These are phyloP conservation scores for Phytophthora megakarya DNA, from an alignment of 352 stramenopile species.

Conservation along the genomic window DNA sequence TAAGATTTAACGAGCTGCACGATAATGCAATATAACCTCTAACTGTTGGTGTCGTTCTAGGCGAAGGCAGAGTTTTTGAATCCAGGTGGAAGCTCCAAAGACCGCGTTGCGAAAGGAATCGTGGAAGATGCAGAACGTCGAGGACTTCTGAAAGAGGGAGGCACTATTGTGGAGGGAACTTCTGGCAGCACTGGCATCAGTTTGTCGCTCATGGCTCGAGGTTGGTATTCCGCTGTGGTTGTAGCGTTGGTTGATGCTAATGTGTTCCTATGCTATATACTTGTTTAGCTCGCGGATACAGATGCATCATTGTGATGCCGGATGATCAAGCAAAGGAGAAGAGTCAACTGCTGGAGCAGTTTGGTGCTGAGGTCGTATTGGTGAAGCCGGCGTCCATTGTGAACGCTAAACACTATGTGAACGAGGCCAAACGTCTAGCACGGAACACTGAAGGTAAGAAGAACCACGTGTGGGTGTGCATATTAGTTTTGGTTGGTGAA, in stretches of 20 bases:
- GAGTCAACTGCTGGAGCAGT: slow-evolving; percentile 72
- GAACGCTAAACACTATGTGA: slow-evolving; percentile 98
- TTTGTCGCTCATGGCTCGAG: slow-evolving; percentile 92
- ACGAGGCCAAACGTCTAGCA: slow-evolving; percentile 91
- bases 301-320: slow-evolving; percentile 96
- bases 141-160: slow-evolving; percentile 87
- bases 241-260: slow-evolving; percentile 5
- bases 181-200: slow-evolving; percentile 98
- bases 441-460: slow-evolving; percentile 81
- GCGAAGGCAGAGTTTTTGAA: slow-evolving; percentile 98
- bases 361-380: slow-evolving; percentile 88
- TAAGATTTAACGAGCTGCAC: slow-evolving; percentile 18
- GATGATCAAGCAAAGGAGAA: slow-evolving; percentile 97
- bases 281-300: slow-evolving; percentile 89
- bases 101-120: slow-evolving; percentile 95
- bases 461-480: too few relatives aligned
- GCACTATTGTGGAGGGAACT: slow-evolving; percentile 97
- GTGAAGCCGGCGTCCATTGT: slow-evolving; percentile 95
- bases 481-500: slow-evolving; percentile 86
- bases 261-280: neutral
- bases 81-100: slow-evolving; percentile 97
- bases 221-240: slow-evolving; percentile 30
- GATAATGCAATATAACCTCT: neutral
- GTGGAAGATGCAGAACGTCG: slow-evolving; percentile 92
- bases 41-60: slow-evolving; percentile 33